These are phyloP conservation scores for Marasmius oreades DNA, from an alignment of 1,284 basidiomycete species.

Conservation along the genomic window DNA sequence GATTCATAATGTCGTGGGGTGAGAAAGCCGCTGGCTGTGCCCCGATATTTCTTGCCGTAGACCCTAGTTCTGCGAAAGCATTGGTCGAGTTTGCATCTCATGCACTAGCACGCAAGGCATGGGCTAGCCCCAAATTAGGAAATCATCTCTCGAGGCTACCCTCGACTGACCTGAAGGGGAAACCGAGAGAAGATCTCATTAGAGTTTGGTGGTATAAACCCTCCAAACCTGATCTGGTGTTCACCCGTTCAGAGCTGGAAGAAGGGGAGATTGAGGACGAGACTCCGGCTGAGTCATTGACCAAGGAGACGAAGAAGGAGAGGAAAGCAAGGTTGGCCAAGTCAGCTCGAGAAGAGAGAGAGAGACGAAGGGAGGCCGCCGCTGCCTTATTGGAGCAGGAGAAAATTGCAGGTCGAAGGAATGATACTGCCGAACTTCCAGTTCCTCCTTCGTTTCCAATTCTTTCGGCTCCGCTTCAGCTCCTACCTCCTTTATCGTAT, in stretches of 20 bases:
- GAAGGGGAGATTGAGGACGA: conserved; percentile 36
- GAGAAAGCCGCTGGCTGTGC: conserved; percentile 33
- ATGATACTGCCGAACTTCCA: background rate
- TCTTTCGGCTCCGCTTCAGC: background rate
- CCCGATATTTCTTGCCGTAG: conserved; percentile 36
- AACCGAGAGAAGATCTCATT: conserved; percentile 44
- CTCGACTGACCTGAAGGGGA: conserved; percentile 34
- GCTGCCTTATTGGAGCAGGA: conserved; percentile 12
- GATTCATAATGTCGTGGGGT: conserved; percentile 45
- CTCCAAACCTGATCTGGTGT: conserved; percentile 21
- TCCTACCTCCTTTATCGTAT: too few species aligned
- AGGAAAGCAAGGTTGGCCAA: conserved; percentile 32
- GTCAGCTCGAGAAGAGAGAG: conserved; percentile 25
- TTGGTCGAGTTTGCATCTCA: conserved; percentile 50
- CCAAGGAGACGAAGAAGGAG: conserved; percentile 37
- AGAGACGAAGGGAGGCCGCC: conserved; percentile 21
- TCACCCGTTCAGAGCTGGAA: conserved; percentile 31
- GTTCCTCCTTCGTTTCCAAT: background rate
- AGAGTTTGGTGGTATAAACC: conserved; percentile 52
- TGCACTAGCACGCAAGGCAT: conserved; percentile 44
- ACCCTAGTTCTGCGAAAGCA: conserved; percentile 40
- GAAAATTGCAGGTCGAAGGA: conserved; percentile 1
- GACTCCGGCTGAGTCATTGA: conserved; percentile 18
- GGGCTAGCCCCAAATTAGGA: conserved; percentile 44
- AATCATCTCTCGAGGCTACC: conserved; percentile 22